Base-by-base conservation (phyloP, 768 basidiomycete genomes). In the Trametes sanguinea region DNA sequence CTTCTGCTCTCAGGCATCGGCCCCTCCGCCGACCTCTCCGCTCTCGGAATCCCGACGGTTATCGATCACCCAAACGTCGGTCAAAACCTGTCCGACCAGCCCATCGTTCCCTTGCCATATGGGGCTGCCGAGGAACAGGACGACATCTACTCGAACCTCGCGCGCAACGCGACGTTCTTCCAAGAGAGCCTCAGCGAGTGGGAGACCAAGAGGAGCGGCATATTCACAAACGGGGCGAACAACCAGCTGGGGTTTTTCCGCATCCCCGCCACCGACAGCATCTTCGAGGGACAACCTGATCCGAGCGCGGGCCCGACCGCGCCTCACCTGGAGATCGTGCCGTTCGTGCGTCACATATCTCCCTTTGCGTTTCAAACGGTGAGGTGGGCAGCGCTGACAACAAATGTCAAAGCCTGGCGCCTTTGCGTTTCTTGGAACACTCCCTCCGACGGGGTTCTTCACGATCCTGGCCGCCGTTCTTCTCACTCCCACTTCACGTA, bases 1-100 rank as follows among this genome's bases (percentile, higher is more conserved):
- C 62, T 76, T 22, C 42, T 71, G 47, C 66, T 72, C 40, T 72
- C 71, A 5, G 75, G 75, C 11, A 69, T 76, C 51, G 75, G 75
- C 3, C 60, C 67, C 22, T 17, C 53, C 2, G 27, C 50, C 3
- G 30, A 64, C 8, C 69, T 76, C 50, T 11, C 50, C 10, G 16
- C 55, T 13, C 53, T 71, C 40, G 67, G 65, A 1, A 67, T 76
- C 46, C 4, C 30, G 9, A 16, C 65, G 14, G 27, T 72, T 17
- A 51, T 67, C 10, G 55, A 72, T 52, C 59, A 67, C 33, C 70
- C 72, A 2, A 66, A 63, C 9, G 73, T 75, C 17, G 75, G 75
- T 4, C 61, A 68, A 54, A 62, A 75, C 58, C 60, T 76, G 17
- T 42, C 55, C 2, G 74, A 75, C 54, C 73, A 74, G 52, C 61